Base-by-base conservation (phyloP, 495 filamentous ascomycete genomes). In the Lasiosphaeris hirsuta region DNA sequence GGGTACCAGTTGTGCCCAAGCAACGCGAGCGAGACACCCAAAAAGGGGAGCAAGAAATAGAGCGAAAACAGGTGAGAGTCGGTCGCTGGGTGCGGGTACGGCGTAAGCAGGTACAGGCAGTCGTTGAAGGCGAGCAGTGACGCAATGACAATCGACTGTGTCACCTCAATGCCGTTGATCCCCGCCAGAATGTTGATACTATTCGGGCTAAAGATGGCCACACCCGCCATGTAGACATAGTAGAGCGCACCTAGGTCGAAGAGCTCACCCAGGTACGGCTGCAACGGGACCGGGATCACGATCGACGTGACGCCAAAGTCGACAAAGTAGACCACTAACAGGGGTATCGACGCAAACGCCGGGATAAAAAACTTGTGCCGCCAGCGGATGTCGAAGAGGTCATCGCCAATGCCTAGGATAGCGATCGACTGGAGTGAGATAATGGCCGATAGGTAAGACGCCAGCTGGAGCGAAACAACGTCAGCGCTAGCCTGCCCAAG, bases 121-220 rank as follows among this genome's bases (percentile, higher is more conserved):
- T 97, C 94, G 72, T 97, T 97, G 60, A 90, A 72, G 17, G 88
- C 81, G 51, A 99, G 80, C 23, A 97, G 80, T 37, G 85, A 69
- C 15, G 91, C 92, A 65, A 99, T 94, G 56, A 96, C 86, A 30
- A 97, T 79, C 19, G 92, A 96, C 72, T 99, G 94, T 3, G 87
- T 81, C 46, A 97, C 95, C 70, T 99, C 94, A 60, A 99, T 92
- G 10, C 94, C 94, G 72, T 99, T 99, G 65, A 99, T 90, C 9
- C 94, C 94, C 6, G 94, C 94, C 2, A 97, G 76, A 74, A 99
- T 99, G 77, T 99, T 99, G 80, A 99, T 99, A 68, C 90, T 89
- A 72, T 99, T 97, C 5, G 94, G 92, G 9, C 63, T 63, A 34
- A 78, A 72, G 1, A 68, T 63, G 30, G 75, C 66, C 5, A 75